Conservation (phyloP, 345 rosid species). For the Zanthoxylum bungeanum region DNA sequence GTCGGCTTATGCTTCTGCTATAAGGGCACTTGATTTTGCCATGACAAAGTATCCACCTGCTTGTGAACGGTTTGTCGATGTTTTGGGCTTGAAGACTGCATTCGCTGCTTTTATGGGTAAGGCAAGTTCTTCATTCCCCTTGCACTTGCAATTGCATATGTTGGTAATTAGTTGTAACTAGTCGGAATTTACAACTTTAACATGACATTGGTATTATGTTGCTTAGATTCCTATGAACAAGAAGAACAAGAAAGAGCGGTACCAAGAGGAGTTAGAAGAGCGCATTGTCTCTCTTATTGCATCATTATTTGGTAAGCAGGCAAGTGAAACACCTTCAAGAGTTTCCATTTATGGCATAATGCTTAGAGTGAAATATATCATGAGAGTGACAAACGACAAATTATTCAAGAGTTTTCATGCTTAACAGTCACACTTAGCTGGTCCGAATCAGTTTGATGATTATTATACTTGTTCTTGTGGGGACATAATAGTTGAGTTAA, state of each 20-base stretch:
- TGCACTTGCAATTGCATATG: conserved; percentile 6
- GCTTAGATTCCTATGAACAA: conserved; percentile 76
- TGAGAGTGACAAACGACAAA: background rate
- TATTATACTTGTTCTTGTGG: background rate
- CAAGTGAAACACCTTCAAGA: conserved; percentile 26
- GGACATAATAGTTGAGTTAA: background rate
- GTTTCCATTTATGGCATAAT: background rate
- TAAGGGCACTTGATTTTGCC: conserved; percentile 89
- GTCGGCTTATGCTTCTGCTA: conserved; percentile 88
- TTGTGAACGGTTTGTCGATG: conserved; percentile 94
- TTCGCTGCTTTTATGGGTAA: conserved; percentile 99
- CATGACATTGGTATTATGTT: conserved; percentile 15
- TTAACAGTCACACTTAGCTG: background rate
- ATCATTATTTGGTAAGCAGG: conserved; percentile 88
- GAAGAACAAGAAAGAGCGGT: conserved; percentile 84
- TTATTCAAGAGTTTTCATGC: background rate
- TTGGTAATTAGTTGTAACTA: background rate
- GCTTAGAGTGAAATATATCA: background rate
- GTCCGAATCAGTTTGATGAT: background rate
- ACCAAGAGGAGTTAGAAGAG: conserved; percentile 90
- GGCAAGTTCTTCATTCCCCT: conserved; percentile 60
- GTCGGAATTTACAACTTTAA: background rate
- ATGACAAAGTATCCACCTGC: conserved; percentile 98
- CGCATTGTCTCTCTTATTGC: conserved; percentile 75
- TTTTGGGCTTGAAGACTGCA: conserved; percentile 89